Evolutionary conservation across 1,139 yeast genomes (phyloP).

Genomic region (Candida labiduridarum): DNA sequence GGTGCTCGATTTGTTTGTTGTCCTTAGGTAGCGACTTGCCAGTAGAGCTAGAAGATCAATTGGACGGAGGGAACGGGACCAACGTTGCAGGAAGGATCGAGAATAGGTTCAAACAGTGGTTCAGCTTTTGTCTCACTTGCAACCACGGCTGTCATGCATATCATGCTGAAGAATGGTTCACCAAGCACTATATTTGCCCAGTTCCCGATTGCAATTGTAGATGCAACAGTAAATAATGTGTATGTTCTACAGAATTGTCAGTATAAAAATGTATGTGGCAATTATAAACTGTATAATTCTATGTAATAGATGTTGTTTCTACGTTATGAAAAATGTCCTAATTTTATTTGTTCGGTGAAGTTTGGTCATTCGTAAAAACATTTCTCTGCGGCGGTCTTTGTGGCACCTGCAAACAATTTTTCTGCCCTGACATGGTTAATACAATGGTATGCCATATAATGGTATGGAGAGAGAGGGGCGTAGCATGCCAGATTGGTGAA

Average conservation of each 20-base stretch:
- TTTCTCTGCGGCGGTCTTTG: no score
- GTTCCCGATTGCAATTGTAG: conserved; percentile 90
- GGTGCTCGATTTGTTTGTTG: conserved; percentile 86
- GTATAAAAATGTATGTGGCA: no score
- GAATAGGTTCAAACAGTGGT: conserved; percentile 65
- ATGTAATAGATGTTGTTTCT: no score
- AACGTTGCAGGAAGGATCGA: conserved; percentile 24
- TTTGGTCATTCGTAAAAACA: no score
- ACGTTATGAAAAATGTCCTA: no score
- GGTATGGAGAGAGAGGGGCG: no score
- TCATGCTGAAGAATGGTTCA: conserved; percentile 96
- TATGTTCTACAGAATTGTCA: no score
- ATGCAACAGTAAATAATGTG: conserved; percentile 56
- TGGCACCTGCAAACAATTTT: no score
- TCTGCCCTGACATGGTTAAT: neutral
- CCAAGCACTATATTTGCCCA: conserved; percentile 84
- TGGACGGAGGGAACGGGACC: conserved; percentile 14
- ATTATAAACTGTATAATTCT: no score
- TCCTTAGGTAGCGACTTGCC: conserved; percentile 78
- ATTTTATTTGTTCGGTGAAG: no score
- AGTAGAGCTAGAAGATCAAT: conserved; percentile 25
- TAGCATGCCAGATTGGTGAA: neutral
- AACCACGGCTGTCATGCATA: conserved; percentile 94
- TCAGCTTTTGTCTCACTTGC: conserved; percentile 87
- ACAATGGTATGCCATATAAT: neutral